phyloP scores from a whole-genome alignment of 441 rosid genomes.

The Pelargonium exstipulatum region DNA sequence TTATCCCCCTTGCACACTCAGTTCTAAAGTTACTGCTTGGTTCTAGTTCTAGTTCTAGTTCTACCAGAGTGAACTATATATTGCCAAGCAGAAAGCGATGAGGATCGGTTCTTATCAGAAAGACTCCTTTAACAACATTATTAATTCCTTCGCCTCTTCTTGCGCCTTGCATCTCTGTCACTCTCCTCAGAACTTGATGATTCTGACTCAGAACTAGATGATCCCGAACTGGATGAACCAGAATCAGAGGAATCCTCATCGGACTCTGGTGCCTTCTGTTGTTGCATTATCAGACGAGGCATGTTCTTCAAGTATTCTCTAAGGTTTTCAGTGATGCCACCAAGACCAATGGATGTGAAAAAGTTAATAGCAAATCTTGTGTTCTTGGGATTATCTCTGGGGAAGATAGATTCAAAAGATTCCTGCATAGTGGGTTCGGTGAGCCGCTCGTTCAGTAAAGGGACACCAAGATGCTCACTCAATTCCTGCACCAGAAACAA shows the following conservation, averaged over 20 bases:
- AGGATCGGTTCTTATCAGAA: no score
- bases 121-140: no score
- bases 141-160: slow-evolving; percentile 21
- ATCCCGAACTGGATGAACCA: slow-evolving; percentile 36
- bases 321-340: slow-evolving; percentile 83
- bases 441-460: slow-evolving; percentile 67
- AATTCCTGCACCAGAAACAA: slow-evolving; percentile 51
- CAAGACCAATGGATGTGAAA: slow-evolving; percentile 92
- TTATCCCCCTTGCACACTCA: no score
- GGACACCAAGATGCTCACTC: slow-evolving; percentile 78
- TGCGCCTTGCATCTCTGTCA: slow-evolving; percentile 35
- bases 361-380: slow-evolving; percentile 80
- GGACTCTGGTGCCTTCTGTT: slow-evolving; percentile 46
- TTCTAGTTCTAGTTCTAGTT: no score
- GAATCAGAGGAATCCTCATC: slow-evolving; percentile 35
- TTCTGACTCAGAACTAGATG: slow-evolving; percentile 38
- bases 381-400: slow-evolving; percentile 83
- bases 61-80: no score
- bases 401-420: slow-evolving; percentile 75
- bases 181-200: slow-evolving; percentile 39
- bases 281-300: slow-evolving; percentile 95
- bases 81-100: no score
- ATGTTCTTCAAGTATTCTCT: slow-evolving; percentile 85
- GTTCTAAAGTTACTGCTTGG: no score
- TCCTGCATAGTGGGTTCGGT: slow-evolving; percentile 68